These are phyloP conservation scores for Scleromitrula shiraiana DNA, from an alignment of 2,329 filamentous ascomycete genomes.

Conservation along the genomic window DNA sequence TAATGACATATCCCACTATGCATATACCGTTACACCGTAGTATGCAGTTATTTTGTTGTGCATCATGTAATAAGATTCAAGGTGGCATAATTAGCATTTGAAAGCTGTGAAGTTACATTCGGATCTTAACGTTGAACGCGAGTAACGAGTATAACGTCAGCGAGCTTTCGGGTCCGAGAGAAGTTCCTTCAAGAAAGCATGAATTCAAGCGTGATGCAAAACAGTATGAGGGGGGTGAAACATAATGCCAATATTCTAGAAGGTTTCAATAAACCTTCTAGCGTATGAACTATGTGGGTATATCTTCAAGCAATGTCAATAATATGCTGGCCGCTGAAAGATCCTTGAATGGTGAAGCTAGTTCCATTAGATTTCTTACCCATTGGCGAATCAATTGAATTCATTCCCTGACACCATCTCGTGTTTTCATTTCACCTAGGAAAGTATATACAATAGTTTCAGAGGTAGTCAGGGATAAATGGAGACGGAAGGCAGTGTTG, in stretches of 20 bases:
- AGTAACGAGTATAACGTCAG: not conserved
- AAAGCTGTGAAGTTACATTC: no score
- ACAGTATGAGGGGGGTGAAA: constrained; percentile 8
- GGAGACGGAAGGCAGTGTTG: no score
- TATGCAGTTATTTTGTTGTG: no score
- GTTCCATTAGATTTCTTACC: no score
- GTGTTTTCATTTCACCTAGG: no score
- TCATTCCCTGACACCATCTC: no score
- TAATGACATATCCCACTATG: not conserved
- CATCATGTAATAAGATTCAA: not conserved
- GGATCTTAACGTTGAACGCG: no score
- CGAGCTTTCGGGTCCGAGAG: not conserved
- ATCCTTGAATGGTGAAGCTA: not conserved
- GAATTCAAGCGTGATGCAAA: no score
- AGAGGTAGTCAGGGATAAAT: no score
- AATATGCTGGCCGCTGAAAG: not conserved
- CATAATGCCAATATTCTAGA: constrained; percentile 7
- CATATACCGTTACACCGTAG: not conserved
- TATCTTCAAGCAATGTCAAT: not conserved
- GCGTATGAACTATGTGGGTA: not conserved
- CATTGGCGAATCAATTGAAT: no score
- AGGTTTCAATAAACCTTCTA: constrained; percentile 9
- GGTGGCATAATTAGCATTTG: no score
- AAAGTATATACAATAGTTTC: no score
- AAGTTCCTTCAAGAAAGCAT: not conserved